Conservation (phyloP, 2,329 filamentous ascomycete genomes). For the Orbilia ellipsospora region DNA sequence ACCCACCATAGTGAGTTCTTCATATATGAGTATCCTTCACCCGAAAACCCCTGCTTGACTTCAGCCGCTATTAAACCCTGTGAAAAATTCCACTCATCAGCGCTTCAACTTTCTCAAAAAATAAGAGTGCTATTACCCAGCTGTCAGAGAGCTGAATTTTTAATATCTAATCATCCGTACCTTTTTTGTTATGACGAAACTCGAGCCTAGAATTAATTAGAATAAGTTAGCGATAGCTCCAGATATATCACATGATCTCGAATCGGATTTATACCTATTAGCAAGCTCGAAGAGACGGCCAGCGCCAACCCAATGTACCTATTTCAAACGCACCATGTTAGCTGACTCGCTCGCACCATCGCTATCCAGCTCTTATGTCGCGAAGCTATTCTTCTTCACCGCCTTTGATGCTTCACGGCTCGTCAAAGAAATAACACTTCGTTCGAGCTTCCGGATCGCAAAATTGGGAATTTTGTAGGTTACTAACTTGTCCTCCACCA, state of each 20-base stretch:
- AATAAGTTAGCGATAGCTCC: constrained; percentile 42
- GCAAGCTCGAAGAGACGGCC: constrained; percentile 78
- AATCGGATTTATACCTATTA: constrained; percentile 71
- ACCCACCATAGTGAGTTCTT: constrained; percentile 98
- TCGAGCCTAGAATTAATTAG: constrained; percentile 73
- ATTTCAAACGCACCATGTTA: constrained; percentile 54
- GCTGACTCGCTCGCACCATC: background rate
- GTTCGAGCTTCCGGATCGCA: background rate
- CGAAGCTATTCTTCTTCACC: background rate
- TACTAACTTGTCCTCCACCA: constrained; percentile 66
- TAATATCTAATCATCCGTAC: constrained; percentile 65
- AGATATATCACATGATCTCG: constrained; percentile 6
- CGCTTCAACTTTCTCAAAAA: background rate
- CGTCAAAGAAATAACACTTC: too few relatives aligned
- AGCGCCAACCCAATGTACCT: constrained; percentile 82
- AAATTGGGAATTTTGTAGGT: constrained; percentile 21
- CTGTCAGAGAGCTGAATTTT: too few relatives aligned
- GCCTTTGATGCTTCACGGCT: background rate
- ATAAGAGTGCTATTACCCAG: too few relatives aligned
- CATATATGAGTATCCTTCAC: constrained; percentile 93
- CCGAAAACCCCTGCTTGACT: constrained; percentile 92
- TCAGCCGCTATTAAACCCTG: constrained; percentile 90
- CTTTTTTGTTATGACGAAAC: constrained; percentile 99
- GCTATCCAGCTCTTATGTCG: constrained; percentile 23
- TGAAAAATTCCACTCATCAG: constrained; percentile 47